Percentiles rank a stretch among this genome's conserved stretches.
Conservation (phyloP, 768 basidiomycete genomes). For the Russula brevipes region DNA sequence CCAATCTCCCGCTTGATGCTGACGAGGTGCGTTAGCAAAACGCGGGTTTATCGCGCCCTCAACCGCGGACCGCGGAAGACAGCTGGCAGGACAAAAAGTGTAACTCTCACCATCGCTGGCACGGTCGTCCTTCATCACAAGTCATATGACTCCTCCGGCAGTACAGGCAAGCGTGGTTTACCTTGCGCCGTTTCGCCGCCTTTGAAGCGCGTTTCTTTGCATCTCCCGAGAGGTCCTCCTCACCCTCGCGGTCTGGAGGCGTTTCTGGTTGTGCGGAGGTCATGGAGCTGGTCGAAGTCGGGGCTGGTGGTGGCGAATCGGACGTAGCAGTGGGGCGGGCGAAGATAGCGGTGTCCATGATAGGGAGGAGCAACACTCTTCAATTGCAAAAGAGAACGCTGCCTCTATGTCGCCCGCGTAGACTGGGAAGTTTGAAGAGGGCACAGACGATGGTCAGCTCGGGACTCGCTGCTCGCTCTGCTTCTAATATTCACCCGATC, state of each 20-base stretch:
- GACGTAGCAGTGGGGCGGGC: constrained; percentile 6
- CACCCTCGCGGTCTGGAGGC: constrained; percentile 8
- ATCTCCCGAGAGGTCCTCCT: constrained; percentile 33
- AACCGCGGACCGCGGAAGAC: constrained; percentile 3
- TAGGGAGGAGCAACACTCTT: background rate
- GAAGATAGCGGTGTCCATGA: background rate
- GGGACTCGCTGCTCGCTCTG: too few relatives aligned
- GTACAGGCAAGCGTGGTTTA: constrained; percentile 91
- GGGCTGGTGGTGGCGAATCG: background rate
- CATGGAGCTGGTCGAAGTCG: background rate
- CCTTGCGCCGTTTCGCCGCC: constrained; percentile 66
- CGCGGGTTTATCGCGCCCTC: constrained; percentile 2
- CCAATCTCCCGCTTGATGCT: constrained; percentile 97
- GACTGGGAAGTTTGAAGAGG: background rate
- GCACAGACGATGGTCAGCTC: too few relatives aligned
- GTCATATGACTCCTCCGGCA: constrained; percentile 92
- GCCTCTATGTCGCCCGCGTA: background rate
- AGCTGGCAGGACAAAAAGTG: background rate
- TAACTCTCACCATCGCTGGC: constrained; percentile 84
- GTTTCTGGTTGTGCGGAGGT: constrained; percentile 1
- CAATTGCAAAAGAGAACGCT: background rate
- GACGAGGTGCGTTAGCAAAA: constrained; percentile 13
- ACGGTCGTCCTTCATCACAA: constrained; percentile 84
- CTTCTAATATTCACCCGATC: background rate
- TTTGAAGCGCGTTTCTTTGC: constrained; percentile 41